Evolutionary conservation across 1,139 yeast species (phyloP), one percentile per base, ranked within the genome.

Genomic region (Kodamaea anthophila): DNA sequence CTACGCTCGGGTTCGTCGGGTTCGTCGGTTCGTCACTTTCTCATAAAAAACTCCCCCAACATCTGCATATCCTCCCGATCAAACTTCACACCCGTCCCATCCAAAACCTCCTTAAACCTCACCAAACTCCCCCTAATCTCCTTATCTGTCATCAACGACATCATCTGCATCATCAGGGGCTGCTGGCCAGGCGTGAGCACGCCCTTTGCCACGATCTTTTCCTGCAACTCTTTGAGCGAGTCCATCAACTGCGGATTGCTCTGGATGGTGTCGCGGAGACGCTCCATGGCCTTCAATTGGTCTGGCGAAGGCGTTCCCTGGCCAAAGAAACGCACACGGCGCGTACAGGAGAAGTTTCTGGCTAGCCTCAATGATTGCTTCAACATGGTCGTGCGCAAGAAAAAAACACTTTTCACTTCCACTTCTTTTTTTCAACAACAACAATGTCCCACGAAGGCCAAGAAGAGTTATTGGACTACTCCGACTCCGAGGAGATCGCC

Each of bases 381-480:
- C 21, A n/a, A 9, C 9, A 5, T 6, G 21, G 21, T n/a, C n/a
- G n/a, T n/a, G n/a, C n/a, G n/a, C n/a, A n/a, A n/a, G n/a, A n/a
- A n/a, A n/a, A n/a, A n/a, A n/a, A n/a, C n/a, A n/a, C n/a, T n/a
- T n/a, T n/a, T n/a, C n/a, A n/a, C n/a, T n/a, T n/a, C n/a, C n/a
- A 10, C 6, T 23, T 16, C 13, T 24, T 24, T 24, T 24, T 14
- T 18, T 12, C 18, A 32, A 23, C 28, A 24, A 21, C 16, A 26
- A 18, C 22, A n/a, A 77, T 77, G 84, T 77, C 93, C 31, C 81
- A 84, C 82, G 94, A 85, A 76, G 94, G 94, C 55, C 97, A 88
- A 82, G 97, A 88, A 83, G 98, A 91, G 74, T 77, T 88, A 60
- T 80, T 91, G 67, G 97, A 88, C 63, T 88, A 91, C 76, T 87